Conservation (phyloP, 1,139 yeast species). For the Nakaseomyces uthaithaninus region DNA sequence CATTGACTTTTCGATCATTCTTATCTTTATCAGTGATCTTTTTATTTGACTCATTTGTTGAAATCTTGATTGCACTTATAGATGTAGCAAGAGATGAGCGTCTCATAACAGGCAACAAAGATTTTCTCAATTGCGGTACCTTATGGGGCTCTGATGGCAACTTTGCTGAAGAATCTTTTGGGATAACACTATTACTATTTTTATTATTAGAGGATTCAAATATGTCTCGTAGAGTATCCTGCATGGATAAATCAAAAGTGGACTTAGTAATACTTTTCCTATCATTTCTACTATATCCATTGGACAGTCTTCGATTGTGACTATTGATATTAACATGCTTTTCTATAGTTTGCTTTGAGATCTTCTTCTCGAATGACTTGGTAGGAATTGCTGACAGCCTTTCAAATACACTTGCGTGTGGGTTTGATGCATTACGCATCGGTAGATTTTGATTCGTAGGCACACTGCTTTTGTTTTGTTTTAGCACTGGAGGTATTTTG, state of each 20-base stretch:
- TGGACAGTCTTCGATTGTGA: slow-evolving; percentile 20
- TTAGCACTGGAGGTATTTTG: neutral
- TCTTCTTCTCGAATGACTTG: slow-evolving; percentile 29
- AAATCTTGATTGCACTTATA: slow-evolving; percentile 3
- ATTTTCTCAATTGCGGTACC: neutral
- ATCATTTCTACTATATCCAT: slow-evolving; percentile 10
- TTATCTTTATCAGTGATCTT: neutral
- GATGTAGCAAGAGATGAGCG: slow-evolving; percentile 1
- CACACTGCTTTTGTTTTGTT: no score
- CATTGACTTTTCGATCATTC: no score
- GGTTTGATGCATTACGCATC: neutral
- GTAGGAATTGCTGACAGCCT: slow-evolving; percentile 28
- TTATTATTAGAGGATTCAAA: slow-evolving; percentile 14
- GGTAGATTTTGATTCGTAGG: no score
- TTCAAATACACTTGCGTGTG: slow-evolving; percentile 24
- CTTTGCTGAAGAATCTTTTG: slow-evolving; percentile 4
- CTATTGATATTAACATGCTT: slow-evolving; percentile 8
- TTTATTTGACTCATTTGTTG: neutral
- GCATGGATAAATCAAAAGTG: slow-evolving; percentile 20
- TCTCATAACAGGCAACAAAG: neutral
- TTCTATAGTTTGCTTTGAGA: slow-evolving; percentile 11
- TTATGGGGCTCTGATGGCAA: neutral
- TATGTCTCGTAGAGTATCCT: slow-evolving; percentile 27
- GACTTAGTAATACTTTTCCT: slow-evolving; percentile 1
- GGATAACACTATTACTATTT: slow-evolving; percentile 14